phyloP scores from a whole-genome alignment of 1,139 yeast species.

The Suhomyces taliae region DNA sequence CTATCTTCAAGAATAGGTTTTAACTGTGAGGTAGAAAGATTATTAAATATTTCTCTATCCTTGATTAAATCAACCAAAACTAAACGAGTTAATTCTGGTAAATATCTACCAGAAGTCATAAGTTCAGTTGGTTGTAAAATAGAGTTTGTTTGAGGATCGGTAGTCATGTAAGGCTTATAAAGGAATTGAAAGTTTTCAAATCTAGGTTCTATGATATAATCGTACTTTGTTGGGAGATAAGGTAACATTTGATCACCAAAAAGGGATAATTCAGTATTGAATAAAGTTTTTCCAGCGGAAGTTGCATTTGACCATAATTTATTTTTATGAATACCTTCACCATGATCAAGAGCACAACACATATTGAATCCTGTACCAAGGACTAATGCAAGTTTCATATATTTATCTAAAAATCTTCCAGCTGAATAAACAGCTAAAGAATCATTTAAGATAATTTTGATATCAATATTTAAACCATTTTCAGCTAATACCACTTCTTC shows the following conservation, averaged over 20 bases:
- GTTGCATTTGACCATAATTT: constrained; percentile 23
- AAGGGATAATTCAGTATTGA: constrained; percentile 43
- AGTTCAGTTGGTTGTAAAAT: constrained; percentile 57
- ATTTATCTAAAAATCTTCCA: constrained; percentile 39
- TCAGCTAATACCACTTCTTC: constrained; percentile 29
- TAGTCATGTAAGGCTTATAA: constrained; percentile 36
- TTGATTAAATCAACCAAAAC: constrained; percentile 37
- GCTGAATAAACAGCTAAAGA: constrained; percentile 51
- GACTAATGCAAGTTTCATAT: constrained; percentile 43
- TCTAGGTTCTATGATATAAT: constrained; percentile 35
- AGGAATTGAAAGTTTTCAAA: constrained; percentile 25
- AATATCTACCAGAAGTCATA: constrained; percentile 56
- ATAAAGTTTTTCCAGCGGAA: constrained; percentile 21
- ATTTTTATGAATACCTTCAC: constrained; percentile 16
- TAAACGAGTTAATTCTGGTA: constrained; percentile 52
- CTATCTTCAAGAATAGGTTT: constrained; percentile 10
- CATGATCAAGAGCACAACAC: constrained; percentile 38
- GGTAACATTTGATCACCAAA: constrained; percentile 38
- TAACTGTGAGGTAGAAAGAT: constrained; percentile 13
- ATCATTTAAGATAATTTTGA: constrained; percentile 42
- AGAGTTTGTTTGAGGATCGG: constrained; percentile 29
- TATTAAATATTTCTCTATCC: constrained; percentile 30
- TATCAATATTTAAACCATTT: constrained; percentile 28
- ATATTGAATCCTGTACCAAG: constrained; percentile 49
- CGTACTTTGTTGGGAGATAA: constrained; percentile 38